Percentiles rank a stretch among this genome's conserved stretches.
phyloP scores from a whole-genome alignment of 768 basidiomycete genomes.

The Boletus barrowsii region DNA sequence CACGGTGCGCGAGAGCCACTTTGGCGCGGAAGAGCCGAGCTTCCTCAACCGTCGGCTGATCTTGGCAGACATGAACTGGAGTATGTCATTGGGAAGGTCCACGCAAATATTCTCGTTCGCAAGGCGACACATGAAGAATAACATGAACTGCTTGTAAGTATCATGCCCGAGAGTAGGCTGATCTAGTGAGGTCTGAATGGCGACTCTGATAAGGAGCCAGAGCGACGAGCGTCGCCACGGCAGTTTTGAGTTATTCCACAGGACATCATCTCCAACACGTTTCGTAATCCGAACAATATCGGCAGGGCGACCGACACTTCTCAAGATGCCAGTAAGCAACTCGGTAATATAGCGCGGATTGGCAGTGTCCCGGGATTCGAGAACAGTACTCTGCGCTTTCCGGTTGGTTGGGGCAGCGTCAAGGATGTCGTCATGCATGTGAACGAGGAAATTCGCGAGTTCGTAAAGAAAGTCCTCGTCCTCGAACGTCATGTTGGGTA shows the following conservation, averaged over 20 bases:
- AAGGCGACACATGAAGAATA: slow-evolving; percentile 36
- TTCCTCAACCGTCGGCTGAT: slow-evolving; percentile 25
- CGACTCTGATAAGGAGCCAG: slow-evolving; percentile 35
- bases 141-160: slow-evolving; percentile 49
- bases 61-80: slow-evolving; percentile 30
- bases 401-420: slow-evolving; percentile 15
- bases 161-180: slow-evolving; percentile 1
- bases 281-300: slow-evolving; percentile 27
- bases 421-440: slow-evolving; percentile 33
- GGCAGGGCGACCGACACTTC: slow-evolving; percentile 27
- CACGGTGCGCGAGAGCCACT: slow-evolving; percentile 38
- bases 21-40: slow-evolving; percentile 20
- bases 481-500: slow-evolving; percentile 31
- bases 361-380: slow-evolving; percentile 15
- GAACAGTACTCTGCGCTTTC: slow-evolving; percentile 7
- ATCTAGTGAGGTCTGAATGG: slow-evolving; percentile 32
- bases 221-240: slow-evolving; percentile 36
- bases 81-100: slow-evolving; percentile 23
- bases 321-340: slow-evolving; percentile 43
- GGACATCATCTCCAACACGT: slow-evolving; percentile 19
- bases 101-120: slow-evolving; percentile 18
- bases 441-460: slow-evolving; percentile 37
- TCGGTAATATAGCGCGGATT: slow-evolving; percentile 48
- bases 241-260: slow-evolving; percentile 1
- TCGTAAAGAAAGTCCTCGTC: slow-evolving; percentile 33